A percentile compares a stretch with the other conserved stretches of the same genome.
Evolutionary conservation across 2,329 filamentous ascomycete species (phyloP).

Genomic region (Stagonosporopsis chrysanthemi): DNA sequence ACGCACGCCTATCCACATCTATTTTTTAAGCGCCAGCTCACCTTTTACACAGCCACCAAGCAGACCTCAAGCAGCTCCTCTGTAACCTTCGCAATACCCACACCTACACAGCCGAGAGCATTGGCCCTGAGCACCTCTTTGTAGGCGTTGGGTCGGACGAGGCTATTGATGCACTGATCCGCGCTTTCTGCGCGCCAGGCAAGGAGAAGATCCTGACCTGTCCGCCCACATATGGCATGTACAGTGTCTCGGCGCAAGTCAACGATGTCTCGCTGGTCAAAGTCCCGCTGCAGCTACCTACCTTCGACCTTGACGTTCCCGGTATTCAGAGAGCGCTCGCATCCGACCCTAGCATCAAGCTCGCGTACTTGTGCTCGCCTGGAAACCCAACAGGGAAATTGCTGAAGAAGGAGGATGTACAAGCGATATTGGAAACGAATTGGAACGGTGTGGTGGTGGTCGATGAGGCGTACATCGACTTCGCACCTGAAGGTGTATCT

Average conservation of each 20-base stretch:
- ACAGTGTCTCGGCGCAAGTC: conserved; percentile 89
- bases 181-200: conserved; percentile 90
- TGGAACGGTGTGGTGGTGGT: conserved; percentile 96
- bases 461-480: conserved; percentile 98
- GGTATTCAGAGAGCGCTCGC: conserved; percentile 73
- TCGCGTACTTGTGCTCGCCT: conserved; percentile 91
- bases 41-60: conserved; percentile 70
- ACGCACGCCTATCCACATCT: conserved; percentile 34
- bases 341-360: conserved; percentile 73
- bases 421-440: conserved; percentile 75
- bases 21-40: not conserved
- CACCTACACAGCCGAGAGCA: conserved; percentile 74
- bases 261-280: conserved; percentile 89
- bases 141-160: conserved; percentile 96
- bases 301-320: conserved; percentile 74
- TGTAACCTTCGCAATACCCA: conserved; percentile 88
- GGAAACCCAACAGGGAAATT: conserved; percentile 91
- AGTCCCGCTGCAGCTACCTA: conserved; percentile 79
- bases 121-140: conserved; percentile 86
- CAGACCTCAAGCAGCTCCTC: conserved; percentile 82
- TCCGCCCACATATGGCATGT: conserved; percentile 99
- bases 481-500: conserved; percentile 78
- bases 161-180: conserved; percentile 91
- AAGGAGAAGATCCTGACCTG: conserved; percentile 91
- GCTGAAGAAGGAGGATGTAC: conserved; percentile 77